Evolutionary conservation across 1,139 yeast species (phyloP).

Genomic region (Pichia sp.): DNA sequence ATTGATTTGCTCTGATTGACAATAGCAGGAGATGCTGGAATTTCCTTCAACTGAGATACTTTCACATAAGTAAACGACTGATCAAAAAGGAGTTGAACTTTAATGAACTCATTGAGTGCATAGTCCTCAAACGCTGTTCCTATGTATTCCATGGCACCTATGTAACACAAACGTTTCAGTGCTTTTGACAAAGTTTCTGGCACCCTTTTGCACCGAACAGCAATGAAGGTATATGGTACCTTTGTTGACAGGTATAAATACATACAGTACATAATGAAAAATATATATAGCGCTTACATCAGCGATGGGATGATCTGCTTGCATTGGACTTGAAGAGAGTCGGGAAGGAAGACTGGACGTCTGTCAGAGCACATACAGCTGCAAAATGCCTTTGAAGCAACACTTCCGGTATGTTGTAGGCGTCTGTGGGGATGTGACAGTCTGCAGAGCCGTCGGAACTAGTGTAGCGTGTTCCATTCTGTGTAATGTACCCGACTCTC

Average conservation of each 20-base stretch:
- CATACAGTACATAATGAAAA: not conserved
- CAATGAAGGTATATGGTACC: too few species aligned
- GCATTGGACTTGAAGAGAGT: not conserved
- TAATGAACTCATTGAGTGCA: constrained; percentile 25
- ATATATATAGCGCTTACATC: not conserved
- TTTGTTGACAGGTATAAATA: not conserved
- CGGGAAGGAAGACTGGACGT: not conserved
- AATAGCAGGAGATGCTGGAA: constrained; percentile 22
- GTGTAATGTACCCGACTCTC: not conserved
- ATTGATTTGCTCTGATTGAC: constrained; percentile 6
- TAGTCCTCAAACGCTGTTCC: constrained; percentile 21
- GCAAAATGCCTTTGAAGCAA: not conserved
- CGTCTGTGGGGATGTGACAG: not conserved
- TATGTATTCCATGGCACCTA: constrained; percentile 13
- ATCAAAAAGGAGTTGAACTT: constrained; percentile 27
- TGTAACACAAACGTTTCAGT: not conserved
- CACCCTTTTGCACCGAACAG: not conserved
- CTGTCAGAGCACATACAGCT: not conserved
- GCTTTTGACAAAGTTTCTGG: not conserved
- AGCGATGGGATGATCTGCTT: not conserved
- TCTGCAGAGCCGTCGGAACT: not conserved
- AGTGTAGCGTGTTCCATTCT: not conserved
- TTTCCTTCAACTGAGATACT: constrained; percentile 20
- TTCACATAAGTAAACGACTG: constrained; percentile 17
- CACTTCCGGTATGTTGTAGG: not conserved